phyloP scores from a whole-genome alignment of 208 protist genomes.

The Crithidia sp. region DNA sequence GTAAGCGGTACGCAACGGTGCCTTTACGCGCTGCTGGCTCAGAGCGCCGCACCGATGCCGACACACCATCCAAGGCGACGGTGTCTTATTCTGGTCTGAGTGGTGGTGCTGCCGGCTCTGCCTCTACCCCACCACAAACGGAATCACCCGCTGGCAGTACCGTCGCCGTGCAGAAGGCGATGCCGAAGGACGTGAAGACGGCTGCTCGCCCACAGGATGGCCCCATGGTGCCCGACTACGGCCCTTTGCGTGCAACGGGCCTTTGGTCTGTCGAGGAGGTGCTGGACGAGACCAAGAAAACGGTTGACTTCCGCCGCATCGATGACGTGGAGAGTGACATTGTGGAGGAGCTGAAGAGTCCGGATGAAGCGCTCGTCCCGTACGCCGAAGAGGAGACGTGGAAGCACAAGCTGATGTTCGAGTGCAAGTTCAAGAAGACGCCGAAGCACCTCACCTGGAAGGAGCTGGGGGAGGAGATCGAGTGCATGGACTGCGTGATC shows the following conservation, averaged over 20 bases:
- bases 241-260: conserved; percentile 73
- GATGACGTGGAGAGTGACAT: conserved; percentile 90
- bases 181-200: conserved; percentile 12
- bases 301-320: conserved; percentile 86
- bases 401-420: conserved; percentile 92
- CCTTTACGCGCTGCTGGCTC: conserved; percentile 7
- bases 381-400: conserved; percentile 84
- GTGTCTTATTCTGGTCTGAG: neutral
- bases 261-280: conserved; percentile 85
- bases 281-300: conserved; percentile 65
- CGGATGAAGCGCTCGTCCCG: conserved; percentile 71
- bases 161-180: neutral
- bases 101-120: neutral
- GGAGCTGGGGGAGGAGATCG: conserved; percentile 87
- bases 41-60: neutral
- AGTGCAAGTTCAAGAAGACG: conserved; percentile 85
- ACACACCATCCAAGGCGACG: neutral
- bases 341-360: conserved; percentile 55
- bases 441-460: conserved; percentile 91
- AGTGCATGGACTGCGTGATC: conserved; percentile 90
- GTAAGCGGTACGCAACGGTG: conserved; percentile 17
- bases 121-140: neutral
- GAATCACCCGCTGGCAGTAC: too few relatives aligned
- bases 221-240: conserved; percentile 75
- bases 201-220: conserved; percentile 48